These are phyloP conservation scores for Miscanthus sacchariflorus DNA, from an alignment of 202 grass and related monocot species.

Conservation along the genomic window DNA sequence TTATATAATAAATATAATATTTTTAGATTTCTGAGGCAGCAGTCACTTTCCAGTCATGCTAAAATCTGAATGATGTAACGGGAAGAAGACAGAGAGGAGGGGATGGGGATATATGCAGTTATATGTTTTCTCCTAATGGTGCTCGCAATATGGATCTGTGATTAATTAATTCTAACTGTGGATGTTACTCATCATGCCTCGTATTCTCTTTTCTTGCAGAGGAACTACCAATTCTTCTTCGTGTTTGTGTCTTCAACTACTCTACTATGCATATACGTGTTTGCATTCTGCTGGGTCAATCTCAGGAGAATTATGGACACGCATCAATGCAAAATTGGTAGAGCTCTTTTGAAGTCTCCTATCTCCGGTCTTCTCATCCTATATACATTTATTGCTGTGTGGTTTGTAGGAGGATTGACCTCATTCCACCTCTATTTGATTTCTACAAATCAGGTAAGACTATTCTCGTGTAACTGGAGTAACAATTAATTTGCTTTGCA, in stretches of 20 bases:
- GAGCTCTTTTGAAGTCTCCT: slow-evolving; percentile 67
- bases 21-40: slow-evolving; percentile 32
- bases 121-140: slow-evolving; percentile 27
- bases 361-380: slow-evolving; percentile 67
- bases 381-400: slow-evolving; percentile 71
- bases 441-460: slow-evolving; percentile 73
- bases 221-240: slow-evolving; percentile 86
- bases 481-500: slow-evolving; percentile 9
- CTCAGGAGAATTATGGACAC: slow-evolving; percentile 71
- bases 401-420: slow-evolving; percentile 84
- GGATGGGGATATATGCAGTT: background rate
- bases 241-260: slow-evolving; percentile 75
- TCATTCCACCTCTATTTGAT: slow-evolving; percentile 78
- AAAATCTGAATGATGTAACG: slow-evolving; percentile 26
- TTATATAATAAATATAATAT: background rate
- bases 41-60: slow-evolving; percentile 3
- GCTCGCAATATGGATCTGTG: background rate
- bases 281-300: slow-evolving; percentile 75
- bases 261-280: slow-evolving; percentile 70
- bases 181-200: slow-evolving; percentile 34
- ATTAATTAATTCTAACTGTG: slow-evolving; percentile 10
- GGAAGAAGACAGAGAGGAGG: slow-evolving; percentile 2
- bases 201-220: slow-evolving; percentile 57
- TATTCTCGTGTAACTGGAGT: slow-evolving; percentile 10
- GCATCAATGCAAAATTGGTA: slow-evolving; percentile 63